Conservation (phyloP, 169 alveolate species). For the Eimeria praecox region DNA sequence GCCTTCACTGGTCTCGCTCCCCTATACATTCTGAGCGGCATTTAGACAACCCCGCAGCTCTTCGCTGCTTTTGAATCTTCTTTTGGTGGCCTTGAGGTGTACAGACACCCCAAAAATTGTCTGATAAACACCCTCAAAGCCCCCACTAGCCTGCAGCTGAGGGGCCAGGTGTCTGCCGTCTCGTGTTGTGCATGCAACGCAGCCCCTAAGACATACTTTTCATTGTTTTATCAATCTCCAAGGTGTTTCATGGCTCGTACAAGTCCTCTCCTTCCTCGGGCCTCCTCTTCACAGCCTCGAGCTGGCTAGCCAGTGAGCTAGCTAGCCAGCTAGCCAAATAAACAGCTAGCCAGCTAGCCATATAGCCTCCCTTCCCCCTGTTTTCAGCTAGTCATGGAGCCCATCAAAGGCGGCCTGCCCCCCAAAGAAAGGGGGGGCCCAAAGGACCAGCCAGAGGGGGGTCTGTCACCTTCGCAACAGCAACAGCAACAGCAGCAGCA, state of each 20-base stretch:
- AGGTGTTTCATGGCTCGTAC: not conserved
- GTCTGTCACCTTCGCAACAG: not conserved
- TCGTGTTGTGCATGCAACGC: not conserved
- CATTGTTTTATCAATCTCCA: not conserved
- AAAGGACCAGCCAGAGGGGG: not conserved
- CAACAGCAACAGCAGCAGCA: constrained; percentile 9
- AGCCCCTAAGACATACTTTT: not conserved
- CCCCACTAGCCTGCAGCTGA: no score
- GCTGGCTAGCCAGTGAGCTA: no score
- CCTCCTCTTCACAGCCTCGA: not conserved
- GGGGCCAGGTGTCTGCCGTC: not conserved
- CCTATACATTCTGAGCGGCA: not conserved
- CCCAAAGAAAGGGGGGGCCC: constrained; percentile 2
- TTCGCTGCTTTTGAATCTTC: no score
- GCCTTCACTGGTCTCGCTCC: constrained; percentile 54
- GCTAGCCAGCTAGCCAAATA: no score
- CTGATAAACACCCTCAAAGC: not conserved
- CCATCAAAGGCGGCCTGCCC: not conserved
- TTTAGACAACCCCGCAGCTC: no score
- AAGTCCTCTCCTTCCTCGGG: not conserved
- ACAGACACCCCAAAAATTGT: not conserved
- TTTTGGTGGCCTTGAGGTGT: not conserved
- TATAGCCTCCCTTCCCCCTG: not conserved
- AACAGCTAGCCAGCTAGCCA: constrained; percentile 21
- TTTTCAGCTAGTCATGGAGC: not conserved